Evolutionary conservation across 1,139 yeast species (phyloP).

Genomic region (Suhomyces chickasaworum): DNA sequence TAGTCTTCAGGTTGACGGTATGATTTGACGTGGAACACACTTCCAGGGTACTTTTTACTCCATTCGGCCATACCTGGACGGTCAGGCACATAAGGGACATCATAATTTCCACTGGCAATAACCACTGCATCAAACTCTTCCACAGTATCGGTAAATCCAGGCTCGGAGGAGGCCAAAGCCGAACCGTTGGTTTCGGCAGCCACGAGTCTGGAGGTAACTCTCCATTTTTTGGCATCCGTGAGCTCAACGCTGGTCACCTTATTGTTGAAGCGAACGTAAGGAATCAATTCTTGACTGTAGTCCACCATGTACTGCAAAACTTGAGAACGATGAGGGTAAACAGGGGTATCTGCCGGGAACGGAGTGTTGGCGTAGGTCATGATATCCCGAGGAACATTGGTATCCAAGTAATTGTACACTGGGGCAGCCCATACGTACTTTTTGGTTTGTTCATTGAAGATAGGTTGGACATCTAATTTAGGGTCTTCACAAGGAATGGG

Average conservation of each 20-base stretch:
- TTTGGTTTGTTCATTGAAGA: slow-evolving; percentile 19
- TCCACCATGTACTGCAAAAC: slow-evolving; percentile 49
- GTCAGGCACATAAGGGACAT: slow-evolving; percentile 57
- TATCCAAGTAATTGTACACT: slow-evolving; percentile 54
- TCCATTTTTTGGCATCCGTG: slow-evolving; percentile 45
- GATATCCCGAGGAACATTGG: slow-evolving; percentile 59
- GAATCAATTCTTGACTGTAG: slow-evolving; percentile 39
- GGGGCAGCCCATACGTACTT: slow-evolving; percentile 43
- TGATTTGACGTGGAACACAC: slow-evolving; percentile 59
- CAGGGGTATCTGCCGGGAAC: slow-evolving; percentile 42
- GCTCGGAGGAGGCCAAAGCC: slow-evolving; percentile 5
- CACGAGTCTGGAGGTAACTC: slow-evolving; percentile 35
- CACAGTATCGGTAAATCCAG: slow-evolving; percentile 15
- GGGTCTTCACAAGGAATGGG: slow-evolving; percentile 26
- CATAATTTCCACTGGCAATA: slow-evolving; percentile 60
- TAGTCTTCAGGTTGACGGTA: slow-evolving; percentile 55
- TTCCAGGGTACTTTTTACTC: slow-evolving; percentile 44
- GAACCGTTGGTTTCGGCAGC: slow-evolving; percentile 23
- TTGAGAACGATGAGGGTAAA: slow-evolving; percentile 51
- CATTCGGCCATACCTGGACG: slow-evolving; percentile 56
- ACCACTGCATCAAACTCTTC: slow-evolving; percentile 52
- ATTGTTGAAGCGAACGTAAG: slow-evolving; percentile 38
- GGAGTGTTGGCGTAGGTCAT: slow-evolving; percentile 58
- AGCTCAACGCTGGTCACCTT: slow-evolving; percentile 27
- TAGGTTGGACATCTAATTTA: slow-evolving; percentile 20